phyloP scores from a whole-genome alignment of 1,284 basidiomycete species.

The Rhizoctonia solani region DNA sequence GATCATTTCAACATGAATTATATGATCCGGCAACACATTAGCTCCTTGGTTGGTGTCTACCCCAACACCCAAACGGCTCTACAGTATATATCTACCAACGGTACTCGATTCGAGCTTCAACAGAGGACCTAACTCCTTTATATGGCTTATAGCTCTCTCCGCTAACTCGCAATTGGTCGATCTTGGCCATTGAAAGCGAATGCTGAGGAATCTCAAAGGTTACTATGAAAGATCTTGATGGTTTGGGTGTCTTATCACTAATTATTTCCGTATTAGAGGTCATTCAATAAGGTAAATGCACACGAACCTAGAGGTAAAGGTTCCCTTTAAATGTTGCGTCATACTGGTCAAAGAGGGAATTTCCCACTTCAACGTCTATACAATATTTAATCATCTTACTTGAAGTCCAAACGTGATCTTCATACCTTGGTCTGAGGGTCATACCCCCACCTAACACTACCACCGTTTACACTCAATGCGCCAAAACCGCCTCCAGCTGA shows the following conservation, averaged over 20 bases:
- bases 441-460: slow-evolving; percentile 68
- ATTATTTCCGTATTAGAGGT: not conserved
- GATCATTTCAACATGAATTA: not conserved
- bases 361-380: slow-evolving; percentile 77
- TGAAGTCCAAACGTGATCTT: slow-evolving; percentile 1
- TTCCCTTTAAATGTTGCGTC: slow-evolving; percentile 73
- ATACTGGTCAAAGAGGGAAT: slow-evolving; percentile 70
- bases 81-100: slow-evolving; percentile 29
- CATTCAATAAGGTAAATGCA: not conserved
- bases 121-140: slow-evolving; percentile 57
- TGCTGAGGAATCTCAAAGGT: slow-evolving; percentile 73
- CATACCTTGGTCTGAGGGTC: slow-evolving; percentile 68
- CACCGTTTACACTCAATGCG: slow-evolving; percentile 50
- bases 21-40: no score
- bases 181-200: slow-evolving; percentile 78
- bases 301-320: slow-evolving; percentile 69
- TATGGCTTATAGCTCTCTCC: slow-evolving; percentile 69
- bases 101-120: slow-evolving; percentile 36
- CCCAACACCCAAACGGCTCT: no score
- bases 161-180: slow-evolving; percentile 83
- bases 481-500: slow-evolving; percentile 11
- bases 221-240: slow-evolving; percentile 73
- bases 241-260: slow-evolving; percentile 52
- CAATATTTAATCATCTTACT: not conserved
- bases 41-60: no score